A percentile compares a stretch with the other conserved stretches of the same genome.
Conservation (phyloP, 768 basidiomycete genomes). For the Saitozyma sp. region DNA sequence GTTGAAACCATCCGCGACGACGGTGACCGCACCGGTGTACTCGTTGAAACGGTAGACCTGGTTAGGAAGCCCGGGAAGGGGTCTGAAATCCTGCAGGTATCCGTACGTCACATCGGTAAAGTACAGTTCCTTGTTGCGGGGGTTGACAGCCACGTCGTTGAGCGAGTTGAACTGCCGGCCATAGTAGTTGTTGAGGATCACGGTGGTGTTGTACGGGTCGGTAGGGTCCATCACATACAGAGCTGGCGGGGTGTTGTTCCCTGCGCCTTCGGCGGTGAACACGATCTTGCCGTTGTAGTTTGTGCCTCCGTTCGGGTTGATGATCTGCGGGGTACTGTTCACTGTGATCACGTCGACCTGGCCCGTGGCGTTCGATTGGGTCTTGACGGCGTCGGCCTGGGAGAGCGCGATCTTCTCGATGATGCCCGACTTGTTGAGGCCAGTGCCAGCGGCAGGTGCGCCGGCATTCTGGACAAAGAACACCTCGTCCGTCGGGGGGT, state of each 20-base stretch:
- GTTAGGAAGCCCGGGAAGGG: constrained; percentile 65
- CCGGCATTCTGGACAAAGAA: constrained; percentile 73
- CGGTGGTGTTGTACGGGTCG: constrained; percentile 66
- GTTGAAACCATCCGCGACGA: constrained; percentile 75
- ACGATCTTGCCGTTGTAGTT: constrained; percentile 63
- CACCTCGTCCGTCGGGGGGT: constrained; percentile 67
- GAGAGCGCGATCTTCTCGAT: constrained; percentile 65
- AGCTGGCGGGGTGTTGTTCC: constrained; percentile 60
- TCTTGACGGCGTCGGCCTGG: constrained; percentile 39
- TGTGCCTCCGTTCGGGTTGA: constrained; percentile 58
- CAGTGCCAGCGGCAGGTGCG: constrained; percentile 65
- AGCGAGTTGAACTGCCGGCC: constrained; percentile 79
- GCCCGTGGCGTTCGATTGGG: constrained; percentile 51
- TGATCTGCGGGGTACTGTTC: constrained; percentile 9
- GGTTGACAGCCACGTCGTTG: constrained; percentile 75
- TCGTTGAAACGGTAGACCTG: constrained; percentile 79
- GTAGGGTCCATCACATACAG: constrained; percentile 66
- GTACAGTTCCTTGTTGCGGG: constrained; percentile 65
- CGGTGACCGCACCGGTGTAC: constrained; percentile 63
- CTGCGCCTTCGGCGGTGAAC: constrained; percentile 68
- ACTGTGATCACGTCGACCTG: constrained; percentile 18
- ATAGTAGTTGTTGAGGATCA: constrained; percentile 71
- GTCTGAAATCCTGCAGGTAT: constrained; percentile 66
- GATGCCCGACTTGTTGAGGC: constrained; percentile 65
- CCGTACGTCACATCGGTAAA: constrained; percentile 72